A percentile compares a stretch with the other conserved stretches of the same genome.
These are phyloP conservation scores for Berkeleyomyces rouxiae DNA, from an alignment of 2,329 filamentous ascomycete species.

Conservation along the genomic window DNA sequence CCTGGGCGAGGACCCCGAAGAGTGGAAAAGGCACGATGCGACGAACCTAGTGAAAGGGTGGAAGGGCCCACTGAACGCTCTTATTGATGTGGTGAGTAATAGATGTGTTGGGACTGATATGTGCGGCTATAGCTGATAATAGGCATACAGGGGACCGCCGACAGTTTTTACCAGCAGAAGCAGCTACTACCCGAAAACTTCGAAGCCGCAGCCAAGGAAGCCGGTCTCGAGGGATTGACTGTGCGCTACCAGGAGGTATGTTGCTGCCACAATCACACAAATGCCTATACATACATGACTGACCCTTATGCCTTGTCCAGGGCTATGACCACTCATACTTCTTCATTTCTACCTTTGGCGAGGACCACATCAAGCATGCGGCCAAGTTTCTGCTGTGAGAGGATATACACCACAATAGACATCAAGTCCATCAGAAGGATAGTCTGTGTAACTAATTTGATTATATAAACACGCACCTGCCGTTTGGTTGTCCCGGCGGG, in stretches of 20 bases:
- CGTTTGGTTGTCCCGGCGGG: background rate
- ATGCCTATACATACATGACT: background rate
- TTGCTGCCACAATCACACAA: background rate
- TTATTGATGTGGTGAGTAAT: constrained; percentile 68
- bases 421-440: no score
- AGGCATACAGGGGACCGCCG: constrained; percentile 54
- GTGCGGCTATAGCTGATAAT: background rate
- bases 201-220: constrained; percentile 57
- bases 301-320: constrained; percentile 21
- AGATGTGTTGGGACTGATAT: background rate
- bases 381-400: constrained; percentile 53
- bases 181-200: constrained; percentile 94
- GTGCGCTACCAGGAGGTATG: constrained; percentile 65
- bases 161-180: constrained; percentile 91
- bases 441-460: background rate
- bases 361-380: constrained; percentile 81
- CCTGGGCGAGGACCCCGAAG: constrained; percentile 57
- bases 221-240: constrained; percentile 54
- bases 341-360: constrained; percentile 80
- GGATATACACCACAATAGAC: no score
- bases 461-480: background rate
- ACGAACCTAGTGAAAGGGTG: constrained; percentile 72
- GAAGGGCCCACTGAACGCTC: constrained; percentile 52
- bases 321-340: constrained; percentile 97
- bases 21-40: constrained; percentile 82